Percentiles rank a stretch among this genome's conserved stretches.
phyloP scores from a whole-genome alignment of 805 yeast species.

The Lipomyces chichibuensis region DNA sequence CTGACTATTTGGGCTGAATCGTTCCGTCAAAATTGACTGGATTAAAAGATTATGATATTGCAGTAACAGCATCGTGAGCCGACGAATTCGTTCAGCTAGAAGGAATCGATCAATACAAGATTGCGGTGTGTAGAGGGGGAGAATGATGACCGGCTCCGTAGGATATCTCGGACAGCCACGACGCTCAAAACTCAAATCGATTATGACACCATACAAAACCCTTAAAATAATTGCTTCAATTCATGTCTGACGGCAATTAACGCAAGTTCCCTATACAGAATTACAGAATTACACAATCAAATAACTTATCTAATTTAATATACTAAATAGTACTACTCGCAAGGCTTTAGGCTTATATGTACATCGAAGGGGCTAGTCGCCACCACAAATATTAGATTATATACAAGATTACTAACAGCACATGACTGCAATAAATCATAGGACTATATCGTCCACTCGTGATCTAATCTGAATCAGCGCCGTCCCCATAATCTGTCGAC shows the following conservation, averaged over 20 bases:
- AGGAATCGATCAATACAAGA: background rate
- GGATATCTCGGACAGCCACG: background rate
- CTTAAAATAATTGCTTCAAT: background rate
- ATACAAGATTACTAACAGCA: background rate
- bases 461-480: background rate
- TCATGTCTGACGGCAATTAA: too few relatives aligned
- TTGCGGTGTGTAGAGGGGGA: background rate
- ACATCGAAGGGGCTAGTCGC: background rate
- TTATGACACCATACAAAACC: background rate
- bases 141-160: background rate
- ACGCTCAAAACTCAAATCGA: background rate
- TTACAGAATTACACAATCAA: too few relatives aligned
- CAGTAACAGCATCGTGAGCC: conserved; percentile 69
- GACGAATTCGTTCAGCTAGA: background rate
- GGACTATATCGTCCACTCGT: background rate
- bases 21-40: conserved; percentile 76
- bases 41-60: conserved; percentile 82
- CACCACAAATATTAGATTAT: background rate
- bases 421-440: background rate
- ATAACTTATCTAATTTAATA: too few relatives aligned
- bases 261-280: too few relatives aligned
- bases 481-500: background rate
- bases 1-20: conserved; percentile 53
- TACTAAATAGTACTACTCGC: too few relatives aligned
- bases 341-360: background rate